phyloP scores from a whole-genome alignment of 169 alveolate species.

The Amoebophrya sp. region DNA sequence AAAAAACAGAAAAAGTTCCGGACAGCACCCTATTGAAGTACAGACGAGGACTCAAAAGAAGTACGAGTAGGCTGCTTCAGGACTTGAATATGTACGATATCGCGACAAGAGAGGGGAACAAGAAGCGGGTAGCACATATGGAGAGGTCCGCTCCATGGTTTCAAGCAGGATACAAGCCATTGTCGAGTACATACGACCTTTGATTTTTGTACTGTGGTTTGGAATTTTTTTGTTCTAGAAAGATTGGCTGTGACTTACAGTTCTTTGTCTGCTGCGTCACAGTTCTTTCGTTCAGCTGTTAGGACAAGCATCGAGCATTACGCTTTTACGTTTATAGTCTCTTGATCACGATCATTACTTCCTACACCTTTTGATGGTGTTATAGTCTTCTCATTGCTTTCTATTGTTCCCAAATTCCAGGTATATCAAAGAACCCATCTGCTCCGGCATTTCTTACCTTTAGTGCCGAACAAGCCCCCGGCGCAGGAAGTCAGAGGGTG shows the following conservation, averaged over 20 bases:
- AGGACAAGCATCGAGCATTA: too few species aligned
- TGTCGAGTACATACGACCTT: background rate
- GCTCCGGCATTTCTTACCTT: background rate
- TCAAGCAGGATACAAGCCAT: background rate
- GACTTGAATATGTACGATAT: background rate
- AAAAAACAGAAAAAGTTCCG: background rate
- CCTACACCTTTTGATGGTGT: background rate
- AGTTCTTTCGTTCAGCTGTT: too few species aligned
- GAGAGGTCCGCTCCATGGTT: background rate
- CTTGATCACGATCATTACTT: background rate
- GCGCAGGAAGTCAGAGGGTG: background rate
- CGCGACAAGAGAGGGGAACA: background rate
- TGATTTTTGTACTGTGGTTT: too few species aligned
- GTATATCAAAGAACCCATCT: background rate
- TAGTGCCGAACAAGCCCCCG: background rate
- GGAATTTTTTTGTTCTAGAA: background rate
- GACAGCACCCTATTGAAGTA: background rate
- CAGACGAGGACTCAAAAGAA: background rate
- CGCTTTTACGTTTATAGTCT: background rate
- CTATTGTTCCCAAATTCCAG: background rate
- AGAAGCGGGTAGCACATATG: background rate
- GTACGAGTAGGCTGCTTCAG: background rate
- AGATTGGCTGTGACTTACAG: background rate
- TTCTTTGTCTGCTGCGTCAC: too few species aligned
- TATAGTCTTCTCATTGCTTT: background rate